Base-by-base conservation (phyloP, 495 filamentous ascomycete species). In the Aeminium ludgeri region DNA sequence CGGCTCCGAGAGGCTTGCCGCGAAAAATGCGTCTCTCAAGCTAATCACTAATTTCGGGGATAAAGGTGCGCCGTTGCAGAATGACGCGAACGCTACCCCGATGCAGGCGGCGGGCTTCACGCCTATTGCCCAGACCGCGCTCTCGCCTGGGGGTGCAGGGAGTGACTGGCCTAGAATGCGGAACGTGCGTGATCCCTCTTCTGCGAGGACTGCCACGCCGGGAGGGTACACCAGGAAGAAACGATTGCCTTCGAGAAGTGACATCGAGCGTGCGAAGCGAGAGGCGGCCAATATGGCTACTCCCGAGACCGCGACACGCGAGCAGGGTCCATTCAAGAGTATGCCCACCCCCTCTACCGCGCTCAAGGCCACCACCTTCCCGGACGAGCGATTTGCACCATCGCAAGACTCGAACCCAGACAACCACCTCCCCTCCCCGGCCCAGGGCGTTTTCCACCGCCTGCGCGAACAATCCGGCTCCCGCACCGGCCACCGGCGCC, bases 11-110 rank as follows among this genome's bases (percentile, higher is more conserved):
- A 40, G 62, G 23, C 43, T 65, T 15, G 54, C 50, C 35, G 73
- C 74, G 11, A 93, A 89, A 61, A 77, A 74, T 10, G 78, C 84
- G n/a, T 68, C 86, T 3, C 69, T 97, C 30, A 96, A 94, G 57
- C 70, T 97, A 1, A 92, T 96, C 47, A 97, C 89, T 6, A 73
- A 78, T 0, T 96, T 97, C 44, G 51, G 52, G 20, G 41, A 48
- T 27, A 55, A 60, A 45, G 40, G 13, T 10, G 41, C 41, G 35
- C 52, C 41, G 38, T 47, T 53, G 33, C 52, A 56, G 10, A 81
- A 80, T 48, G 79, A 85, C 45, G 68, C 69, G 40, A n/a, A n/a
- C n/a, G 86, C 82, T 10, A 82, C 85, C 5, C 20, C 34, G 6
- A 12, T 36, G 11, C 81, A 85, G 34, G 72, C 73, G 51, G 76